Conservation (phyloP, 768 basidiomycete species). For the Tylopilus subfusipes region DNA sequence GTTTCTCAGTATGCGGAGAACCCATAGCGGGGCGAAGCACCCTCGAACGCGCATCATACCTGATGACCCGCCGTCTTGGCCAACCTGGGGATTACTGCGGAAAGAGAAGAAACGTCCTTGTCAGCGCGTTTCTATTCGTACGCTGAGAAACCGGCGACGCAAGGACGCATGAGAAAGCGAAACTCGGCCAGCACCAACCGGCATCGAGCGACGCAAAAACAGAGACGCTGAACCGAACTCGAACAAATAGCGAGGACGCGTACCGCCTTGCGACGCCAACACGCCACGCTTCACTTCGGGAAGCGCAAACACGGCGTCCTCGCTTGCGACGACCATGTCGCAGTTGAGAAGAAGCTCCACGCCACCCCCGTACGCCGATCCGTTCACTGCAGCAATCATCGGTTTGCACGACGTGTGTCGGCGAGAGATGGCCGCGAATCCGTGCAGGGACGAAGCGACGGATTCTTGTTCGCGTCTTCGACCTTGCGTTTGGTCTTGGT, state of each 20-base stretch:
- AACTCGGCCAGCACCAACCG: not conserved
- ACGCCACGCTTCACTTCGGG: constrained; percentile 81
- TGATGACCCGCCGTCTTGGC: constrained; percentile 69
- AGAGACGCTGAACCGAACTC: not conserved
- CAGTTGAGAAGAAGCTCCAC: constrained; percentile 71
- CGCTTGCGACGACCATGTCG: constrained; percentile 68
- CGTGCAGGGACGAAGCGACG: constrained; percentile 41
- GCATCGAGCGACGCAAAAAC: not conserved
- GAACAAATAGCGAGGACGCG: constrained; percentile 18
- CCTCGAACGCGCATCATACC: constrained; percentile 38
- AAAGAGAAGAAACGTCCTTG: not conserved
- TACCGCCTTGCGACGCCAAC: constrained; percentile 67
- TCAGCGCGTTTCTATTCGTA: constrained; percentile 16
- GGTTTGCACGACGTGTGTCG: constrained; percentile 59
- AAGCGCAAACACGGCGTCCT: constrained; percentile 65
- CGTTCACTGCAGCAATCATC: constrained; percentile 77
- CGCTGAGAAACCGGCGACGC: not conserved
- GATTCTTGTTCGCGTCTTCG: constrained; percentile 42
- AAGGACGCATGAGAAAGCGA: not conserved
- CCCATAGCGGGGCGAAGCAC: constrained; percentile 3
- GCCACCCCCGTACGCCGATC: constrained; percentile 68
- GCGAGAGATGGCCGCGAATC: constrained; percentile 73
- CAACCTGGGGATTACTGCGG: constrained; percentile 64
- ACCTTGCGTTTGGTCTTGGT: constrained; percentile 46
- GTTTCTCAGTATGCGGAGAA: constrained; percentile 16